Base-by-base conservation (phyloP, 768 basidiomycete genomes). In the Tulasnella sp. region DNA sequence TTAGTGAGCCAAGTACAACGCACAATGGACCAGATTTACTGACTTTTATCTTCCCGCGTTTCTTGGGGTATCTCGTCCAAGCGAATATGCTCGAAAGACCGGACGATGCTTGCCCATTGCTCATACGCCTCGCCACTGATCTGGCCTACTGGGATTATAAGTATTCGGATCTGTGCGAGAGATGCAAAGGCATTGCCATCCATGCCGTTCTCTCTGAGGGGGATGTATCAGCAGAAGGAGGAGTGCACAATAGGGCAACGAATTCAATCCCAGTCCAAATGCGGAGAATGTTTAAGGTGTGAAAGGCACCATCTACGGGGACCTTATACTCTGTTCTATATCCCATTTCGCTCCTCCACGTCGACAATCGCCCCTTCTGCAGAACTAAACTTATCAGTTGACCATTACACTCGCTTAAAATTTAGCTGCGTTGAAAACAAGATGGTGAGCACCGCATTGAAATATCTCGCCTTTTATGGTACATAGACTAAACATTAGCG, bases 61-160 rank as follows among this genome's bases (percentile, higher is more conserved):
- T 87, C 84, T 32, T 85, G 79, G 24, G 90, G 88, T 61, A 94
- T 87, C 70, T 93, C 93, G 32, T 81, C 82, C 29, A 95, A 77
- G 52, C 84, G 79, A 64, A 96, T 78, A 53, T 77, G 74, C 53
- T 86, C 82, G 64, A 93, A 84, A 21, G 78, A 78, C 51, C 82
- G 77, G 59, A 98, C 81, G 65, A 92, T 82, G 30, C 77, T 71
- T 3, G 84, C 80, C 76, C 86, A 90, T 63, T 76, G 77, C 51
- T 90, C 82, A 68, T 88, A 96, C 1, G 78, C 74, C n/a, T 78
- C 64, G 43, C 77, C 76, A 1, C 80, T 74, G 63, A 96, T 87
- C 5, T 79, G 72, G 38, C 91, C 90, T 10, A 97, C 83, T 15
- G 95, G 94, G 15, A 96, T 72, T 61, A 97, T 79, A 19, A 98